Evolutionary conservation across 768 basidiomycete genomes (phyloP).

Genomic region (Pleurotus sapidus): DNA sequence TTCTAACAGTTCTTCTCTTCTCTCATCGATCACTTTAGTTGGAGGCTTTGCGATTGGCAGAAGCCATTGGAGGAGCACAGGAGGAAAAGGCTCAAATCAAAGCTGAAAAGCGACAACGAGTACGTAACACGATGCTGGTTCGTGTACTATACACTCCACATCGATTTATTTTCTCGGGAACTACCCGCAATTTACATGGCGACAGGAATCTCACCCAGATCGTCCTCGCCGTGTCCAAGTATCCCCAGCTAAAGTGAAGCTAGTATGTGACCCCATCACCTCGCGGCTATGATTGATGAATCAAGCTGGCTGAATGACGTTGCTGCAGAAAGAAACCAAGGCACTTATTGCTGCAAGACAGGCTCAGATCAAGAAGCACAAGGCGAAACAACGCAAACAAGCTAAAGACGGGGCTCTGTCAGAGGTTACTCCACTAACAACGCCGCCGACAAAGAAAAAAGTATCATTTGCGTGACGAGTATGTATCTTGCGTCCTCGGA

Average conservation of each 20-base stretch:
- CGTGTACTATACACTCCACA: not conserved
- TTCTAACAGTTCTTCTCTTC: too few relatives aligned
- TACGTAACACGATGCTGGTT: slow-evolving; percentile 18
- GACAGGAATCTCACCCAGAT: slow-evolving; percentile 11
- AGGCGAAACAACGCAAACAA: slow-evolving; percentile 28
- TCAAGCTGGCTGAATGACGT: not conserved
- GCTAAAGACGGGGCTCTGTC: not conserved
- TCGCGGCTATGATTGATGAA: not conserved
- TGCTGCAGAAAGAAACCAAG: slow-evolving; percentile 39
- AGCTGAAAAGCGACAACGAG: slow-evolving; percentile 34
- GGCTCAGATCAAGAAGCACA: slow-evolving; percentile 36
- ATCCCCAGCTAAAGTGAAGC: slow-evolving; percentile 30
- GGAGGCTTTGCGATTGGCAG: slow-evolving; percentile 48
- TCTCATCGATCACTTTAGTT: not conserved
- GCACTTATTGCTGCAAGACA: slow-evolving; percentile 32
- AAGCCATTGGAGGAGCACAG: slow-evolving; percentile 40
- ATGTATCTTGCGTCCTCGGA: not conserved
- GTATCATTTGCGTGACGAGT: slow-evolving; percentile 6
- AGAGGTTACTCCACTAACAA: not conserved
- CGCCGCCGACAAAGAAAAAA: not conserved
- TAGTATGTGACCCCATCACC: slow-evolving; percentile 25
- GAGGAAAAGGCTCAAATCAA: slow-evolving; percentile 42
- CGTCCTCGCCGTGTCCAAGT: slow-evolving; percentile 11
- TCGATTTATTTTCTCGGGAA: not conserved
- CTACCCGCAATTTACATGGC: slow-evolving; percentile 1